Percentiles rank a stretch among this genome's conserved stretches.
These are phyloP conservation scores for Thielaviopsis populi DNA, from an alignment of 2,329 filamentous ascomycete genomes.

Conservation along the genomic window DNA sequence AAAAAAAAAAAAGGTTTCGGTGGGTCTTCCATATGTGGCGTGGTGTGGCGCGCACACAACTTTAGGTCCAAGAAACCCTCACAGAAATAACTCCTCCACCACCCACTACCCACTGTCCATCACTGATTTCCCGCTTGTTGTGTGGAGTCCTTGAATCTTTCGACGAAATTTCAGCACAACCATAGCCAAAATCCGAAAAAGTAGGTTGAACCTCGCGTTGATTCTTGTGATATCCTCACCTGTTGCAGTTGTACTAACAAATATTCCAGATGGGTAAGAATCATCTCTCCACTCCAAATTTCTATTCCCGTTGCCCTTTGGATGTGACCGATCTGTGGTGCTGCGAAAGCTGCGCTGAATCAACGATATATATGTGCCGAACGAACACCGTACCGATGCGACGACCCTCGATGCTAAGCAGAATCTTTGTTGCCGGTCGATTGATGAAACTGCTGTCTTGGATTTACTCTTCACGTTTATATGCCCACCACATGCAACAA, in stretches of 20 bases:
- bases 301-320: not conserved
- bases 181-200: slow-evolving; percentile 17
- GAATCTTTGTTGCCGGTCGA: not conserved
- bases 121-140: slow-evolving; percentile 14
- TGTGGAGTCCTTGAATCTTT: slow-evolving; percentile 16
- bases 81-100: slow-evolving; percentile 15
- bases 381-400: not conserved
- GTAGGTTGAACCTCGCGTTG: slow-evolving; percentile 13
- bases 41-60: slow-evolving; percentile 15
- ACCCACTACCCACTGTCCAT: slow-evolving; percentile 6
- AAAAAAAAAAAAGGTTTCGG: not conserved
- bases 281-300: slow-evolving; percentile 3
- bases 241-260: slow-evolving; percentile 25
- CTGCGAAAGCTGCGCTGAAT: slow-evolving; percentile 4
- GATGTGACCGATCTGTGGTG: slow-evolving; percentile 8
- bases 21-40: slow-evolving; percentile 4
- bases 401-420: not conserved
- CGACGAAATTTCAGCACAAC: slow-evolving; percentile 16
- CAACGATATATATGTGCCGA: not conserved
- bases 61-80: slow-evolving; percentile 17
- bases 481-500: not conserved
- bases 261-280: slow-evolving; percentile 46
- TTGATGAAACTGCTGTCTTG: not conserved
- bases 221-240: slow-evolving; percentile 12
- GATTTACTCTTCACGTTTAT: not conserved